phyloP scores from a whole-genome alignment of 2,329 filamentous ascomycete genomes.

The Colletotrichum tropicicola region DNA sequence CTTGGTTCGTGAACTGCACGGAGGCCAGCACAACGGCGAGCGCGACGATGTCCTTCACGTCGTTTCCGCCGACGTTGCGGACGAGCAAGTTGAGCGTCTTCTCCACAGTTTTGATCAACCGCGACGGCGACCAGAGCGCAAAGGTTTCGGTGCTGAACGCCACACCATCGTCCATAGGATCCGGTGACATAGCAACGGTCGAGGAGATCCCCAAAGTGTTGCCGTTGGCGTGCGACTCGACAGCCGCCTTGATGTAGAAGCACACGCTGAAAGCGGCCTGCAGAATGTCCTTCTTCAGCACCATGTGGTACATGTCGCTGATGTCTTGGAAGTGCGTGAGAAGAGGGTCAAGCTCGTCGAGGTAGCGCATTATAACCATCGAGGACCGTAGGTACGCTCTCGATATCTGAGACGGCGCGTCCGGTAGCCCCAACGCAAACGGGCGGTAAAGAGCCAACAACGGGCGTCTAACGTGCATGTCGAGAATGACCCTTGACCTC shows the following conservation, averaged over 20 bases:
- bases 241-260: conserved; percentile 57
- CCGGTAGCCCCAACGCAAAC: conserved; percentile 60
- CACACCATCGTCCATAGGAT: conserved; percentile 44
- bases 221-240: conserved; percentile 27
- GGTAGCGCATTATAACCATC: conserved; percentile 63
- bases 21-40: conserved; percentile 58
- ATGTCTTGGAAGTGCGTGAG: conserved; percentile 56
- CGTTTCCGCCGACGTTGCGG: conserved; percentile 55
- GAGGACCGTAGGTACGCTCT: conserved; percentile 62
- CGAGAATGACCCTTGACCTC: conserved; percentile 59
- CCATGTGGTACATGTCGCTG: conserved; percentile 61
- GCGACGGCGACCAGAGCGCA: conserved; percentile 51
- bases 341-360: conserved; percentile 61
- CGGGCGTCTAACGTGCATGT: conserved; percentile 63
- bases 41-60: conserved; percentile 59
- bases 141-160: conserved; percentile 44
- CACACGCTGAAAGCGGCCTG: conserved; percentile 65
- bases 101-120: conserved; percentile 54
- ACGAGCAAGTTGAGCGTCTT: conserved; percentile 56
- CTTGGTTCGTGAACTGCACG: conserved; percentile 48
- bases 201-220: conserved; percentile 22
- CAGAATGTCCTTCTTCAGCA: conserved; percentile 62
- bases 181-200: conserved; percentile 43
- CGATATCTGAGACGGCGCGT: conserved; percentile 60
- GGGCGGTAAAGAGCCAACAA: conserved; percentile 63